A percentile compares a stretch with the other conserved stretches of the same genome.
Conservation (phyloP, 2,329 filamentous ascomycete species). For the Xylariaceae sp. region DNA sequence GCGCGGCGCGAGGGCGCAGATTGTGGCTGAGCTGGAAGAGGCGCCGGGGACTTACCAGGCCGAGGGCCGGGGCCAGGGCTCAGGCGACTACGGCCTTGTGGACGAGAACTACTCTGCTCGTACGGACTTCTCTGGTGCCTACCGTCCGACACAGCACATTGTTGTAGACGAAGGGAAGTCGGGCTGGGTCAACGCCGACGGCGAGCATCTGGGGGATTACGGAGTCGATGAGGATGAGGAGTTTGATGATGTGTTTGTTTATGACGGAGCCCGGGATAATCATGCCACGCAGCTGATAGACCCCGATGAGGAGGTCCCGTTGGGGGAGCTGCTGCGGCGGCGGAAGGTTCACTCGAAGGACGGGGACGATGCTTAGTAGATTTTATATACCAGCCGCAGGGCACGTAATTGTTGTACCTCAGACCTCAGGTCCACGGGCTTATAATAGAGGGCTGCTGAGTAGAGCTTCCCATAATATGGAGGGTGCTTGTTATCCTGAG, state of each 20-base stretch:
- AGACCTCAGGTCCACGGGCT: too few relatives aligned
- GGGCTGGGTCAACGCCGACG: slow-evolving; percentile 71
- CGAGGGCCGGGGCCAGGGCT: too few relatives aligned
- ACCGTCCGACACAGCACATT: background rate
- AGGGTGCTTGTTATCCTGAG: too few relatives aligned
- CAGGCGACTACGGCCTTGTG: too few relatives aligned
- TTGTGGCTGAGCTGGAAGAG: slow-evolving; percentile 51
- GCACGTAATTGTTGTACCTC: too few relatives aligned
- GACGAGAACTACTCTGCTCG: background rate
- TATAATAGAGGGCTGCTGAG: too few relatives aligned
- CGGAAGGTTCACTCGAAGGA: slow-evolving; percentile 41
- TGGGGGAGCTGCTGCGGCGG: slow-evolving; percentile 62
- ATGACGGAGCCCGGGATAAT: slow-evolving; percentile 29
- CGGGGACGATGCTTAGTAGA: slow-evolving; percentile 28
- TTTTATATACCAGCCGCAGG: background rate
- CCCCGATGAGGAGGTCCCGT: slow-evolving; percentile 50
- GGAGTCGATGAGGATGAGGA: slow-evolving; percentile 76
- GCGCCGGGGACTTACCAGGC: slow-evolving; percentile 13
- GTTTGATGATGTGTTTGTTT: slow-evolving; percentile 25
- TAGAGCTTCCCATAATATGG: too few relatives aligned
- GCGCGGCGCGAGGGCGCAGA: slow-evolving; percentile 32
- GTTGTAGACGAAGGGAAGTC: slow-evolving; percentile 45
- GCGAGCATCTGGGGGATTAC: slow-evolving; percentile 69
- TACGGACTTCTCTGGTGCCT: background rate
- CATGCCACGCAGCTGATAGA: slow-evolving; percentile 4